Evolutionary conservation across 345 rosid genomes (phyloP), one percentile per base, ranked within the genome.

Genomic region (Gossypium ekmanianum): DNA sequence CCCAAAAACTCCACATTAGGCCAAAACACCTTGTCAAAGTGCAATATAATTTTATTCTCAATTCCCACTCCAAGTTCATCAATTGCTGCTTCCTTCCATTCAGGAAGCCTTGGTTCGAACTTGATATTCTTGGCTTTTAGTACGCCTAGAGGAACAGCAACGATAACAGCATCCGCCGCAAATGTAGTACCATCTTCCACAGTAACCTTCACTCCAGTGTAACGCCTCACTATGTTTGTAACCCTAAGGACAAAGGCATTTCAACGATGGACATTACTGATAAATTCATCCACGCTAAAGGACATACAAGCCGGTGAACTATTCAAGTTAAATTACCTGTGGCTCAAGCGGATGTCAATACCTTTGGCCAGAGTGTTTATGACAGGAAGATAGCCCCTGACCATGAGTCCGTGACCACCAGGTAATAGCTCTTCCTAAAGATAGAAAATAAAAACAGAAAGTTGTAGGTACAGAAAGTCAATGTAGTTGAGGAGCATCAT

Each of bases 391-490:
- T 95, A 95, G 61, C 99, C 99, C 85, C 99, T 85, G 41, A 95
- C 98, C 99, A 95, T 95, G 64, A 95, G 91, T 43, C 97, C 99
- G 14, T 95, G 99, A 61, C 99, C 99, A 76, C 99, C 98, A 24
- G 97, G 97, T 45, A 95, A 84, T 75, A 93, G 78, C 55, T 82
- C 98, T 85, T 95, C 99, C 98, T 95, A 88, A 55, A 74, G 58
- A 55, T 77, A 48, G 55, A 61, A 67, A 18, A 61, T n/a, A 27
- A 16, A 70, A 52, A 29, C 44, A 20, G 12, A 22, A 48, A 73
- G 43, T 4, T 12, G 55, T 45, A 48, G 29, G 27, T 2, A 7
- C 13, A 41, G 18, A 24, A 63, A 65, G 52, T 45, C 16, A 16
- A 10, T 18, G 41, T 45, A 18, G 54, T 18, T 70, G 26, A 70